Evolutionary conservation across 2,329 filamentous ascomycete species (phyloP).

Genomic region (Phoma herbarum): DNA sequence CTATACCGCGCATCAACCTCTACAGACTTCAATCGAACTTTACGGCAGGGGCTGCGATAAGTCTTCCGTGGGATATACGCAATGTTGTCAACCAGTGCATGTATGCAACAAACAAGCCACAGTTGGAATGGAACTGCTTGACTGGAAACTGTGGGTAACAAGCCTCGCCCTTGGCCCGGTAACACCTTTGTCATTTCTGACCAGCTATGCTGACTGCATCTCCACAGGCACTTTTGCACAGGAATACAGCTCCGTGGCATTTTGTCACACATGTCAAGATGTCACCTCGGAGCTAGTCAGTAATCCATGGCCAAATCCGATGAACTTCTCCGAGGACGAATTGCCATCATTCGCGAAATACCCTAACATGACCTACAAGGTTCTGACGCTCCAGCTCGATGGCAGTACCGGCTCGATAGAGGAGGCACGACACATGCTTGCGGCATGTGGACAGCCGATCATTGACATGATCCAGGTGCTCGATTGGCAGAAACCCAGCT

Average conservation of each 20-base stretch:
- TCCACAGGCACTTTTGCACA: constrained; percentile 18
- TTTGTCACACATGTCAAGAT: constrained; percentile 23
- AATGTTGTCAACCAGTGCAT: constrained; percentile 16
- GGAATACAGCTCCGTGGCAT: constrained; percentile 18
- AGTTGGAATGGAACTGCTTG: constrained; percentile 9
- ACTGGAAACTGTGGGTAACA: constrained; percentile 19
- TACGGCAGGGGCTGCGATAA: not conserved
- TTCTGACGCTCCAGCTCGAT: not conserved
- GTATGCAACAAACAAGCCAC: constrained; percentile 16
- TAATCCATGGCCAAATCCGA: constrained; percentile 1
- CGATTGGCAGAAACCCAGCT: constrained; percentile 1
- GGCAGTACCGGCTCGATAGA: not conserved
- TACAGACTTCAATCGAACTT: constrained; percentile 1
- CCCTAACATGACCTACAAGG: not conserved
- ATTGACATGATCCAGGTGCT: constrained; percentile 14
- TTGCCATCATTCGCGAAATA: constrained; percentile 1
- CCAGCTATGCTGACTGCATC: not conserved
- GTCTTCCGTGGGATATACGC: constrained; percentile 4
- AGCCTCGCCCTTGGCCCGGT: not conserved
- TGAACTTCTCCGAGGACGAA: constrained; percentile 1
- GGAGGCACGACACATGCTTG: not conserved
- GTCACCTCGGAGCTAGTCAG: constrained; percentile 7
- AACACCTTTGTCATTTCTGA: not conserved
- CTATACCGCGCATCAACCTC: constrained; percentile 11
- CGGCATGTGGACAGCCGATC: constrained; percentile 2